A percentile compares a stretch with the other conserved stretches of the same genome.
Evolutionary conservation across 2,329 filamentous ascomycete genomes (phyloP).

Genomic region (Diaporthe sp.): DNA sequence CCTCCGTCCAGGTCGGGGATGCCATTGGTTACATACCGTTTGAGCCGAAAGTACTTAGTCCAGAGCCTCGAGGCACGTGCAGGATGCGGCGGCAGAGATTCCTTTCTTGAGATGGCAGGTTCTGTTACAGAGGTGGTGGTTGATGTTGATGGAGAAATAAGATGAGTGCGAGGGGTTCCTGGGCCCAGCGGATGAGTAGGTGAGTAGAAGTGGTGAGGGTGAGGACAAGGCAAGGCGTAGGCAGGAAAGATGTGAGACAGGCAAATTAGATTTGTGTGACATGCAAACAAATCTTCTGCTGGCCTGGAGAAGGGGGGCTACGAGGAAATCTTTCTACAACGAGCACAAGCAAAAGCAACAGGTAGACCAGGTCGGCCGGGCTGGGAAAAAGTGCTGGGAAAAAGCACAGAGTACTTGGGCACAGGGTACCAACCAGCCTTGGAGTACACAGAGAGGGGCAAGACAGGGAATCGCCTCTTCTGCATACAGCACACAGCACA

Average conservation of each 20-base stretch:
- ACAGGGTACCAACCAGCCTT: background rate
- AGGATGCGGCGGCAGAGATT: background rate
- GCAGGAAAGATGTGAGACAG: constrained; percentile 28
- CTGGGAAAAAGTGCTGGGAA: background rate
- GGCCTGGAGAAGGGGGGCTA: background rate
- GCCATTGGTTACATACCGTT: constrained; percentile 21
- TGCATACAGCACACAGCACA: constrained; percentile 6
- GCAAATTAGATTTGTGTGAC: constrained; percentile 34
- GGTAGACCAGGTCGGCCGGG: background rate
- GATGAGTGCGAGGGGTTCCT: background rate
- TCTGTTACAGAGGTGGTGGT: background rate
- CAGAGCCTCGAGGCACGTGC: constrained; percentile 20
- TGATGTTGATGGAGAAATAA: constrained; percentile 5
- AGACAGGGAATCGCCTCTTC: background rate
- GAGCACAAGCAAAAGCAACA: background rate
- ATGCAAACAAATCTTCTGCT: constrained; percentile 31
- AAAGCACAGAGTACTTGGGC: background rate
- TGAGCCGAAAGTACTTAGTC: constrained; percentile 13
- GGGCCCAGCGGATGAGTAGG: background rate
- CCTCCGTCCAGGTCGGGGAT: constrained; percentile 20
- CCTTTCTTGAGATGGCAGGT: background rate
- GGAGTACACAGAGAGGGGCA: background rate
- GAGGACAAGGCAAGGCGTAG: background rate
- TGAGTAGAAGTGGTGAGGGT: background rate
- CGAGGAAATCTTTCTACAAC: background rate